phyloP scores from a whole-genome alignment of 495 filamentous ascomycete genomes.

The Aspergillus avenaceus region DNA sequence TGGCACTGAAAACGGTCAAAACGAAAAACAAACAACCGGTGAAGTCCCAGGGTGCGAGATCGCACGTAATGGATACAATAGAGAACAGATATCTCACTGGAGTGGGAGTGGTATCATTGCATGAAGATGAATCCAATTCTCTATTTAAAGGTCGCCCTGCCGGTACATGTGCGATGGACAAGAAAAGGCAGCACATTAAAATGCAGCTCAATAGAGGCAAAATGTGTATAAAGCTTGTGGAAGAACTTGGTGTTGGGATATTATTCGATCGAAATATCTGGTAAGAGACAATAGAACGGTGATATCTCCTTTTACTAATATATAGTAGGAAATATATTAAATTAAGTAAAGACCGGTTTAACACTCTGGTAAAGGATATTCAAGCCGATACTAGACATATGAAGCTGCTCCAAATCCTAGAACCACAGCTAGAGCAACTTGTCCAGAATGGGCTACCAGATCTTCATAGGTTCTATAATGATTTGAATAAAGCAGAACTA shows the following conservation, averaged over 20 bases:
- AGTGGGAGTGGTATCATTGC: neutral
- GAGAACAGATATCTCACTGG: neutral
- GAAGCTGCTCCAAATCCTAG: neutral
- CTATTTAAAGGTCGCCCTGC: neutral
- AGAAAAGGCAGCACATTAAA: neutral
- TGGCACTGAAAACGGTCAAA: neutral
- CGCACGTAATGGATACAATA: neutral
- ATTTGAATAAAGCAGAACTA: neutral
- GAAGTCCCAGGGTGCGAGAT: neutral
- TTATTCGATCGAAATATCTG: neutral
- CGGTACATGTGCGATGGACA: neutral
- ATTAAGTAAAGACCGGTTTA: neutral
- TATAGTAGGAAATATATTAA: neutral
- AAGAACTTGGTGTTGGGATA: neutral
- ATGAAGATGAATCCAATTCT: neutral
- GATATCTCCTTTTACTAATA: neutral
- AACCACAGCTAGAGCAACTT: neutral
- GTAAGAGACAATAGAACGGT: neutral
- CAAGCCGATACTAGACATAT: neutral
- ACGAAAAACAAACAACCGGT: neutral
- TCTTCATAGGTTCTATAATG: neutral
- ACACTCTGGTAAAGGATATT: neutral
- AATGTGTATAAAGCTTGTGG: neutral
- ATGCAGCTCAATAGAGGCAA: neutral
- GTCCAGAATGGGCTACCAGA: neutral